Percentiles rank a stretch among this genome's conserved stretches.
Evolutionary conservation across 1,139 yeast genomes (phyloP).

Genomic region (Magnusiomyces clavatus): DNA sequence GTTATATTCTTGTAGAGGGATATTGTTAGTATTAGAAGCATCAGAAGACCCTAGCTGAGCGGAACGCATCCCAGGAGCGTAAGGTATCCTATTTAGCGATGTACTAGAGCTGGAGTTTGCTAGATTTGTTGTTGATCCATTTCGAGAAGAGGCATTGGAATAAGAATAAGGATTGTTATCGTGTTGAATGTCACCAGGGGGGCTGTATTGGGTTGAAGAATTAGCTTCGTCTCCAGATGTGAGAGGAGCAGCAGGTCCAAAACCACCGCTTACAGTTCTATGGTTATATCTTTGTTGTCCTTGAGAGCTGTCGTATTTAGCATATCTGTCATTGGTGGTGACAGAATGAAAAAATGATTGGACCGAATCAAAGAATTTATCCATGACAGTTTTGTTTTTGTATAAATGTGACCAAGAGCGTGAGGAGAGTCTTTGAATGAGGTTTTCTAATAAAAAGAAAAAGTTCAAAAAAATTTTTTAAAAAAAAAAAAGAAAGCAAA

Average conservation of each 20-base stretch:
- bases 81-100: conserved; percentile 29
- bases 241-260: conserved; percentile 15
- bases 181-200: neutral
- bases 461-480: neutral
- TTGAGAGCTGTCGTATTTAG: conserved; percentile 31
- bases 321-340: conserved; percentile 59
- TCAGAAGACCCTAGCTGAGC: conserved; percentile 23
- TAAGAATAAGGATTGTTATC: conserved; percentile 11
- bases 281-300: conserved; percentile 4
- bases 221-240: conserved; percentile 12
- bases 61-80: conserved; percentile 34
- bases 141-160: conserved; percentile 16
- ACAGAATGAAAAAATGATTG: conserved; percentile 51
- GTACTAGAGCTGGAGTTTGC: conserved; percentile 18
- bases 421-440: neutral
- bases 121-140: conserved; percentile 17
- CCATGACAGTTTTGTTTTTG: conserved; percentile 19
- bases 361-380: conserved; percentile 29
- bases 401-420: neutral
- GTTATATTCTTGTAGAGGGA: conserved; percentile 43
- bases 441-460: neutral
- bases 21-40: conserved; percentile 27
- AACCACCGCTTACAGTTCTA: conserved; percentile 15
- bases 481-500: neutral
- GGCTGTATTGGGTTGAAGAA: conserved; percentile 4